These are phyloP conservation scores for Rhodotorula diobovata DNA, from an alignment of 768 basidiomycete genomes.

Conservation along the genomic window DNA sequence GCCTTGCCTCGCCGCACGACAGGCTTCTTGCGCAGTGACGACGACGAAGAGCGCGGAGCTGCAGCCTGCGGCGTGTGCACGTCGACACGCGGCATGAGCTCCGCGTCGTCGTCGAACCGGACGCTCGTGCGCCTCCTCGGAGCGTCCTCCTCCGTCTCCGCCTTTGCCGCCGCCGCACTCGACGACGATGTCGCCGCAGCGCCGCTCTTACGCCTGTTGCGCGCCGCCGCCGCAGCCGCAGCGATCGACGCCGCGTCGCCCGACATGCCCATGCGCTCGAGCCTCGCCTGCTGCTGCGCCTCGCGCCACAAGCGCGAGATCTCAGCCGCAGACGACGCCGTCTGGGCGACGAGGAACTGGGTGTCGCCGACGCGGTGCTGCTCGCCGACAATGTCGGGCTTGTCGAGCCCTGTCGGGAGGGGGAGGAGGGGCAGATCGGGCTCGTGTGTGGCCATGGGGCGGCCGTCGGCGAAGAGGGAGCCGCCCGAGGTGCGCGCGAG, in stretches of 20 bases:
- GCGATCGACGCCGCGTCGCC: neutral
- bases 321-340: slow-evolving; percentile 65
- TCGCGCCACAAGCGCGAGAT: slow-evolving; percentile 56
- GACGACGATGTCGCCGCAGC: neutral
- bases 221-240: neutral
- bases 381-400: slow-evolving; percentile 54
- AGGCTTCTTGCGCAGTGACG: no score
- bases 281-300: neutral
- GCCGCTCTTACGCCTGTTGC: neutral
- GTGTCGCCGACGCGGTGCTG: slow-evolving; percentile 65
- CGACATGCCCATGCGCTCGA: neutral
- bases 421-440: slow-evolving; percentile 16
- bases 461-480: slow-evolving; percentile 52
- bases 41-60: no score
- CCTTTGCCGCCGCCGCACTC: neutral
- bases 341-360: slow-evolving; percentile 71
- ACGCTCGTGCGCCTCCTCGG: neutral
- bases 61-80: neutral
- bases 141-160: neutral
- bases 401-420: slow-evolving; percentile 43
- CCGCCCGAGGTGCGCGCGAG: slow-evolving; percentile 26
- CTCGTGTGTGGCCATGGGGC: slow-evolving; percentile 53
- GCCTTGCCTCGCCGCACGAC: no score
- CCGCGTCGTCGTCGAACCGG: slow-evolving; percentile 5
- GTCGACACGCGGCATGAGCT: neutral